Evolutionary conservation across 352 stramenopile species (phyloP), one percentile per base, ranked within the genome.

Genomic region (Globisporangium abappressorium): DNA sequence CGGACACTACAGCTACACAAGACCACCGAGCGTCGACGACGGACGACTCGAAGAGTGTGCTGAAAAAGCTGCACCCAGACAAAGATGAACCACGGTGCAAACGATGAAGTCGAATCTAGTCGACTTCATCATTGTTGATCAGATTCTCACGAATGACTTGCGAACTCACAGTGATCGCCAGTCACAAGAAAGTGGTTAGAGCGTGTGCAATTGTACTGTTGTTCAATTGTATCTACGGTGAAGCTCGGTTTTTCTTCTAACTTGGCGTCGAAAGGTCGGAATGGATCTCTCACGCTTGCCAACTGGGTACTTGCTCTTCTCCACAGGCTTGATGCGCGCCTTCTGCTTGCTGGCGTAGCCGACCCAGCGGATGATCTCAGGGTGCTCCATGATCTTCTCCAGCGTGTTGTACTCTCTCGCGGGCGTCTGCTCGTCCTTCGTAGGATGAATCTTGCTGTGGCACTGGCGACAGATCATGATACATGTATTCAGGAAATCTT

Each of bases 381-480:
- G 83, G 68, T 98, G 89, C 46, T 74, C 71, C 72, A 98, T 83
- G 57, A 98, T 92, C 72, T 95, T 94, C 15, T 98, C 93, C 2
- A 97, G 74, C 9, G 92, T 98, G 66, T 95, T 97, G 78, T 91
- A 98, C 24, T 96, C 77, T 1, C 79, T 75, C 7, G 94, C 95
- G 34, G 98, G 76, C 36, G 92, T 93, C 73, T 92, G 90, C 71
- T 98, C 95, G 71, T 92, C 79, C 65, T 98, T 89, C 5, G 78
- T 80, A 18, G 80, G 84, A 78, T 98, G 95, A 60, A 98, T 89
- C 58, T 92, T 91, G 70, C 78, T 93, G 63, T 98, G 95, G 65
- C 95, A 98, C 51, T 91, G 88, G 3, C 95, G 86, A 70, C 95
- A 98, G 51, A 98, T 97, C 77, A 89, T 74, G 55, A 95, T 87